Conservation (phyloP, 331 rosid species). For the Pyrus hybrid region DNA sequence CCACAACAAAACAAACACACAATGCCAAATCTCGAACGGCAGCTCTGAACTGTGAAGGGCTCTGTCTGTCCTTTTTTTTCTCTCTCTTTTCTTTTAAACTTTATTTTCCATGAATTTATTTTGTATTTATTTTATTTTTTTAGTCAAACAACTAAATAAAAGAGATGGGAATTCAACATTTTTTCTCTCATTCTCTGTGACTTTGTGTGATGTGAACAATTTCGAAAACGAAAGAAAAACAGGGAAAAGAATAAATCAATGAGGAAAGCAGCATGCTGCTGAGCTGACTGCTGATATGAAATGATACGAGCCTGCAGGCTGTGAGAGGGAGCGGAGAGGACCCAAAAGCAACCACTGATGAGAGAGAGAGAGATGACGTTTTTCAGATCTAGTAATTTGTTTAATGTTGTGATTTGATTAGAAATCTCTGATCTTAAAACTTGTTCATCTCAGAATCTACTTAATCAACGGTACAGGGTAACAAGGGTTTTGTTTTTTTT, state of each 20-base stretch:
- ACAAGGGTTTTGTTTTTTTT: background rate
- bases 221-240: slow-evolving; percentile 1
- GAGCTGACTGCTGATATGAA: slow-evolving; percentile 9
- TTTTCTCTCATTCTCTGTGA: background rate
- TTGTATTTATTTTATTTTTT: background rate
- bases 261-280: slow-evolving; percentile 2
- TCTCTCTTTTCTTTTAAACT: background rate
- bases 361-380: background rate
- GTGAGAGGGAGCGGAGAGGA: background rate
- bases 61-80: background rate
- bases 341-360: background rate
- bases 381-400: background rate
- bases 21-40: slow-evolving; percentile 18
- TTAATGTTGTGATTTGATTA: background rate
- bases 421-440: background rate
- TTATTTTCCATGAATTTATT: background rate
- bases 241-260: slow-evolving; percentile 13
- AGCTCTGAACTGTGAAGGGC: slow-evolving; percentile 2
- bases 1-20: slow-evolving; percentile 21
- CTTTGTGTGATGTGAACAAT: slow-evolving; percentile 31
- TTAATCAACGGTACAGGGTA: background rate
- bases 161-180: no score
- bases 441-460: background rate
- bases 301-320: slow-evolving; percentile 5
- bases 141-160: no score